Evolutionary conservation across 495 filamentous ascomycete species (phyloP), one percentile per base, ranked within the genome.

Genomic region (Penicillium lividum): DNA sequence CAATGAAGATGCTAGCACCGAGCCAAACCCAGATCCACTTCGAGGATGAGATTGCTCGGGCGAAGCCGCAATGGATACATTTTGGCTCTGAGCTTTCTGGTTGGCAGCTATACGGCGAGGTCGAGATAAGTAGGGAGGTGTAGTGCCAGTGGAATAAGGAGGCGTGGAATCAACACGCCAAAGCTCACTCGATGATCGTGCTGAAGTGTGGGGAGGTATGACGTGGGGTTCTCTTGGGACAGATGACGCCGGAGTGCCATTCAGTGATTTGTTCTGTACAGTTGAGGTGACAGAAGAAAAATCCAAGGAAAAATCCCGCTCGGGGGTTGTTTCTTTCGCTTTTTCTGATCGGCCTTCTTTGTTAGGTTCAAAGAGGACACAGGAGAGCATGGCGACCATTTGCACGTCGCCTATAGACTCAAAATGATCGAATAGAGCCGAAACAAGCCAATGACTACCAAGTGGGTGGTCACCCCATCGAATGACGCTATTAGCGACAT

Each of bases 361-460:
- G 52, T 70, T 73, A 11, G 85, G 80, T 56, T 95, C 90, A 50
- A 85, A 85, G 54, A 97, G 87, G 45, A 96, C 86, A 67, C 92
- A 96, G 1, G 92, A 88, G 11, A 97, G 81, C 93, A 97, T 96
- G 34, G 92, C 93, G 16, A 97, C 78, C 93, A 96, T 97, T 69
- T 97, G 93, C 3, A 93, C 75, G 67, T 97, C 92, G 3, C 86
- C 91, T 30, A 86, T 77, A 38, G 76, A 81, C 67, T 96, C 91
- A 60, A 89, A 97, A 68, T 96, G 83, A 13, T 83, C 80, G 64
- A 96, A 92, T 15, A 76, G 67, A 11, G 68, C 72, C 29, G 72
- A 76, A 3, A 97, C 87, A 34, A 97, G 78, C 77, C 86, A 88
- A 40, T 80, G 77, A n/a, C 81, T 76, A 13, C 87, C 92, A 18